These are phyloP conservation scores for Rhodotorula paludigena DNA, from an alignment of 768 basidiomycete genomes.

Conservation along the genomic window DNA sequence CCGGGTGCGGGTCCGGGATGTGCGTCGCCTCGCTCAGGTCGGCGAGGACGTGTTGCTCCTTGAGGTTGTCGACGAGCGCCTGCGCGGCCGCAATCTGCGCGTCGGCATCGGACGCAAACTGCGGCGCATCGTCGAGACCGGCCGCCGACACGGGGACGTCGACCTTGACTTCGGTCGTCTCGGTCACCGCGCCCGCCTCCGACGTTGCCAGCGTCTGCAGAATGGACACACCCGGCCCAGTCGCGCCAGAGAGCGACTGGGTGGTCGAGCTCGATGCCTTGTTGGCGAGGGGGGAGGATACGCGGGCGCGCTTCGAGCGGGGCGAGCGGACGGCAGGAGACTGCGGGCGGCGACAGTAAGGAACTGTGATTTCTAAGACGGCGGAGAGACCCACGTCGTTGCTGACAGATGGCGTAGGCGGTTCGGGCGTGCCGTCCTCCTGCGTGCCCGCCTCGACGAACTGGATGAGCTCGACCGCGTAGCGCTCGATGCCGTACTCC, in stretches of 20 bases:
- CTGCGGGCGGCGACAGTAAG: background rate
- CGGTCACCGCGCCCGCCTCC: constrained; percentile 26
- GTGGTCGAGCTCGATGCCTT: background rate
- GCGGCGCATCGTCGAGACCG: constrained; percentile 6
- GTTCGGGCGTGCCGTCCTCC: constrained; percentile 1
- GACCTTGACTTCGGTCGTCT: constrained; percentile 39
- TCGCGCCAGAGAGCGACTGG: constrained; percentile 24
- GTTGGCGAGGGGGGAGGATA: constrained; percentile 19
- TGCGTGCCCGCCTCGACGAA: background rate
- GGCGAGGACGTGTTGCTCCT: constrained; percentile 21
- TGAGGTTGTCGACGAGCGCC: constrained; percentile 37
- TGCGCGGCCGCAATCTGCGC: constrained; percentile 30
- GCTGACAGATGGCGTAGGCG: background rate
- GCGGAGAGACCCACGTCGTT: constrained; percentile 13
- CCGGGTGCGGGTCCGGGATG: background rate
- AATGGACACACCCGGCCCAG: constrained; percentile 31
- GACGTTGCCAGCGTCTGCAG: constrained; percentile 27
- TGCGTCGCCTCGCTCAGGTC: constrained; percentile 10
- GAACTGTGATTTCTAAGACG: background rate
- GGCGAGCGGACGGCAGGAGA: constrained; percentile 30
- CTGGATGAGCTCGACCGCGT: constrained; percentile 35
- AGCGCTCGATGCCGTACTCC: constrained; percentile 39
- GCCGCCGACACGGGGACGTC: constrained; percentile 22
- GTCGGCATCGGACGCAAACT: constrained; percentile 29
- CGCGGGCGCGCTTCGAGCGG: constrained; percentile 30